These are phyloP conservation scores for Talinum fruticosum DNA, from an alignment of 148 eudicot species.

Conservation along the genomic window DNA sequence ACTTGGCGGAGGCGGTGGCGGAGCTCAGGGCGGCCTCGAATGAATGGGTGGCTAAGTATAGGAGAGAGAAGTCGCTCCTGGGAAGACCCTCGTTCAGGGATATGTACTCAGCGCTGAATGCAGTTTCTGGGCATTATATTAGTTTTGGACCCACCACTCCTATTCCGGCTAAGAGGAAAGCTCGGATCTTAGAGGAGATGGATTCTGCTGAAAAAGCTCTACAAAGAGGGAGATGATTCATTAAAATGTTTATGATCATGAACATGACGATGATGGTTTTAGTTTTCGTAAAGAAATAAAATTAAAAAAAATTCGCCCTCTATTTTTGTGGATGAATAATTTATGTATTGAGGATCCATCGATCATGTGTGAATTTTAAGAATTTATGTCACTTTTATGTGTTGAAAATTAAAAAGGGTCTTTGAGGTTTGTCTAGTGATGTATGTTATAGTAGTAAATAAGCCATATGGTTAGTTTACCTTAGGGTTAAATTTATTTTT, in stretches of 20 bases:
- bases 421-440: too few species aligned
- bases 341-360: constrained; percentile 13
- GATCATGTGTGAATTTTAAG: constrained; percentile 16
- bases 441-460: too few species aligned
- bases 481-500: too few species aligned
- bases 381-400: too few species aligned
- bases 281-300: too few species aligned
- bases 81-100: constrained; percentile 80
- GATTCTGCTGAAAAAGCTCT: constrained; percentile 87
- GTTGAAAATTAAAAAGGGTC: too few species aligned
- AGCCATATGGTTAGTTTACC: too few species aligned
- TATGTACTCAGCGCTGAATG: constrained; percentile 89
- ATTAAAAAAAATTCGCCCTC: too few species aligned
- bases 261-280: too few species aligned
- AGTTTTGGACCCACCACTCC: constrained; percentile 89
- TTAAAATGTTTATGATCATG: not conserved
- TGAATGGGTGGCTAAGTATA: constrained; percentile 93
- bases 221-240: constrained; percentile 62
- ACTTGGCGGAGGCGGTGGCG: constrained; percentile 69
- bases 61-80: constrained; percentile 71
- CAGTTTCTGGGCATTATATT: constrained; percentile 90
- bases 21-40: constrained; percentile 73
- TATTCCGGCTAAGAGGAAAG: constrained; percentile 74
- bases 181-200: constrained; percentile 84
- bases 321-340: not conserved